phyloP scores from a whole-genome alignment of 2,329 filamentous ascomycete species.

The Pleomassaria siparia region DNA sequence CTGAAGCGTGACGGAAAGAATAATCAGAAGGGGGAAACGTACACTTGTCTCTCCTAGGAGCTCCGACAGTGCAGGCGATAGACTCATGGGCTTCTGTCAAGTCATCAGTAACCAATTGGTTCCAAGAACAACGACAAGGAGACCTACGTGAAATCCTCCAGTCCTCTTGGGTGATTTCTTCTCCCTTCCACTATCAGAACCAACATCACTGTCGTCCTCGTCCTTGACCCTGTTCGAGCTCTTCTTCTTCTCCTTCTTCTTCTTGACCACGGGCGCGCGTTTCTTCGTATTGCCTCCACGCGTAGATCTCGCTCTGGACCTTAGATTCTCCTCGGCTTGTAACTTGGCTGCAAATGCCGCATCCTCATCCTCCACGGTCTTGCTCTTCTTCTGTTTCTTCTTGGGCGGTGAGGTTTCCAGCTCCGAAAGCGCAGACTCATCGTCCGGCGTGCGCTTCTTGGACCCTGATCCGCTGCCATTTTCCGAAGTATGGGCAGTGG shows the following conservation, averaged over 20 bases:
- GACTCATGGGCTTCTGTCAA: slow-evolving; percentile 67
- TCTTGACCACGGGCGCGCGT: slow-evolving; percentile 57
- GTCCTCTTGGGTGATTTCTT: slow-evolving; percentile 73
- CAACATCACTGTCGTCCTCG: slow-evolving; percentile 78
- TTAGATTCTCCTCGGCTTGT: slow-evolving; percentile 86
- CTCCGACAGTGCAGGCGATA: slow-evolving; percentile 69
- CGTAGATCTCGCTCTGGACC: slow-evolving; percentile 67
- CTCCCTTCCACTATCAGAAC: slow-evolving; percentile 60
- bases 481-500: slow-evolving; percentile 24
- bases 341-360: slow-evolving; percentile 83
- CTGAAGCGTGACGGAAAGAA: neutral
- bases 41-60: slow-evolving; percentile 71
- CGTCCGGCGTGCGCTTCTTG: slow-evolving; percentile 47
- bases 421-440: slow-evolving; percentile 47
- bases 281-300: slow-evolving; percentile 68
- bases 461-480: slow-evolving; percentile 20
- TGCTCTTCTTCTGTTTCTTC: slow-evolving; percentile 62
- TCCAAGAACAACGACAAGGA: neutral
- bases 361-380: slow-evolving; percentile 73
- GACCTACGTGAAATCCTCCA: slow-evolving; percentile 80
- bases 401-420: slow-evolving; percentile 48
- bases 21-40: slow-evolving; percentile 32
- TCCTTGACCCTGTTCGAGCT: slow-evolving; percentile 70
- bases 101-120: slow-evolving; percentile 40
- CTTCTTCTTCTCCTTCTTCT: slow-evolving; percentile 72